Evolutionary conservation across 2,329 filamentous ascomycete species (phyloP), one percentile per base, ranked within the genome.

Genomic region (Truncatella angustata): DNA sequence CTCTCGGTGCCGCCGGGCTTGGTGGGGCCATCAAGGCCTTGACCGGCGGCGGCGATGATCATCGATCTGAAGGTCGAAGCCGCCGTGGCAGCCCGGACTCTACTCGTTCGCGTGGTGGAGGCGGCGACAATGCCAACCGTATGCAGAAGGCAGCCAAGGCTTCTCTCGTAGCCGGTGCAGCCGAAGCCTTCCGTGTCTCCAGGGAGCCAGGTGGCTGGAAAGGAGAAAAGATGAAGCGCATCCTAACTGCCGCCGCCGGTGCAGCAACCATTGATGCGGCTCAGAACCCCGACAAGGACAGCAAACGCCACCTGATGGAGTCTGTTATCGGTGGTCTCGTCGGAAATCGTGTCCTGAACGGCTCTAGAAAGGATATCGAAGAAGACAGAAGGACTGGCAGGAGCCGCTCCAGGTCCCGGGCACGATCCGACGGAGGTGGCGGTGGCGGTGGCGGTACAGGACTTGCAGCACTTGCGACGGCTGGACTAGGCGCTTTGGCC

Each of bases 151-250:
- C 91, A 30, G 90, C 92, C 67, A 93, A 94, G 76, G 92, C 93
- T 30, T 94, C 92, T 18, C 78, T 97, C 35, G 82, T 96, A 43
- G 92, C 93, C 26, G 93, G 91, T 62, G 93, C 92, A 36, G 88
- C 91, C 50, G 92, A 97, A 70, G 93, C 93, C 37, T 96, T 96
- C 78, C 87, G 90, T 56, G 86, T 91, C 52, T 86, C 92, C 67
- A 96, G 93, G 63, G 88, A 94, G 56, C 88, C 91, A 2, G 93
- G 93, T 50, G 83, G 87, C 39, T 97, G 92, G 91, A 88, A 86
- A 57, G 93, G 92, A 34, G 88, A 90, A 57, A 97, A 97, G 73
- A 90, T 91, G 59, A 94, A 91, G 75, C 90, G 93, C 49, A 84
- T 97, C 54, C 81, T 96, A 45, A 97, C 93, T 20, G 92, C 91